Conservation (phyloP, 2,329 filamentous ascomycete genomes). For the Stagonosporopsis rhizophila region DNA sequence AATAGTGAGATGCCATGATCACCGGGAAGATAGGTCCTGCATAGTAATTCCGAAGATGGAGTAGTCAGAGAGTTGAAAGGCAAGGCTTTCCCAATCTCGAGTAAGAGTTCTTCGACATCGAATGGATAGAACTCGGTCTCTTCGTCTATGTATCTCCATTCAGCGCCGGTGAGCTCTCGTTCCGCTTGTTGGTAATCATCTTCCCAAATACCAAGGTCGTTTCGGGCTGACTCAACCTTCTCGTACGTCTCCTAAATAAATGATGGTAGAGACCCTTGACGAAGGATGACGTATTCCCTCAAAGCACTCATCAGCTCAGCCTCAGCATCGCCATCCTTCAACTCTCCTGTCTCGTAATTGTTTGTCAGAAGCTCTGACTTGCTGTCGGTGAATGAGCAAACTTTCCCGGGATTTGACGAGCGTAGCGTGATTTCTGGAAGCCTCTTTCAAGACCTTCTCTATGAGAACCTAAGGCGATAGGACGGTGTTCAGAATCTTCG, state of each 20-base stretch:
- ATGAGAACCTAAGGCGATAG: too few species aligned
- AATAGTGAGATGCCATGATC: too few species aligned
- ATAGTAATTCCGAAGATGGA: too few species aligned
- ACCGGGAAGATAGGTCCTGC: too few species aligned
- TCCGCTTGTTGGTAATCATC: constrained; percentile 28
- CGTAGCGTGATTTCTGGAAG: too few species aligned
- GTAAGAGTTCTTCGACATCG: too few species aligned
- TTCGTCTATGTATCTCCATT: constrained; percentile 29
- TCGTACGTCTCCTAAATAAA: constrained; percentile 17
- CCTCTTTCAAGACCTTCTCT: too few species aligned
- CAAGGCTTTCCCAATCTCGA: too few species aligned
- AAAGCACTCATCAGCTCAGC: constrained; percentile 5
- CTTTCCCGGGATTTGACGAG: too few species aligned
- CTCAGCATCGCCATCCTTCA: constrained; percentile 18
- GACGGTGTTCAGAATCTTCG: too few species aligned
- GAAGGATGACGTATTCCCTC: constrained; percentile 15
- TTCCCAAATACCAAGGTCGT: constrained; percentile 26
- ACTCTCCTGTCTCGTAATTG: constrained; percentile 16
- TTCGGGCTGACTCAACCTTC: constrained; percentile 15
- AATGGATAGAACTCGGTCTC: constrained; percentile 27
- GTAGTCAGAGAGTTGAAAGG: too few species aligned
- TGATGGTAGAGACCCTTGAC: constrained; percentile 2
- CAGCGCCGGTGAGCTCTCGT: constrained; percentile 19
- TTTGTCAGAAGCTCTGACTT: neutral
- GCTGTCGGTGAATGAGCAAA: too few species aligned